A percentile compares a stretch with the other conserved stretches of the same genome.
These are phyloP conservation scores for Gomphus sp. DNA, from an alignment of 1,284 basidiomycete species.

Conservation along the genomic window DNA sequence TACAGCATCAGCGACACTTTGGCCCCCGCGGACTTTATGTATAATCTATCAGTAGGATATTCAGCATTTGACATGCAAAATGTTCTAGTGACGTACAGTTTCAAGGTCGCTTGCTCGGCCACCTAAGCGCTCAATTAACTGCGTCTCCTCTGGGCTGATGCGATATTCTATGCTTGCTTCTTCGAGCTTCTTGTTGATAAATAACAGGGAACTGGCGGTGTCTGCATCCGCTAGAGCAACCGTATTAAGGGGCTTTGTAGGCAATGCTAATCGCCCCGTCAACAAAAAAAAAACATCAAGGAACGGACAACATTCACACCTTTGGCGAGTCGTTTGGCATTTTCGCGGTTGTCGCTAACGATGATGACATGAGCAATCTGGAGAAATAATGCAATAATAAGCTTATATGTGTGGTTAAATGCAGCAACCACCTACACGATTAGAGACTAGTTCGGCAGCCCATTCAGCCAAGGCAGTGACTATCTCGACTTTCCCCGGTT, in stretches of 20 bases:
- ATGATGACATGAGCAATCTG: slow-evolving; percentile 89
- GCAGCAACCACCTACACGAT: slow-evolving; percentile 40
- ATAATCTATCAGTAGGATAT: slow-evolving; percentile 44
- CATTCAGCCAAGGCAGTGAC: slow-evolving; percentile 77
- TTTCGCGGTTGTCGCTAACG: slow-evolving; percentile 84
- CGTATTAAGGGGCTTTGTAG: slow-evolving; percentile 74
- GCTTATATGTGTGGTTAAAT: not conserved
- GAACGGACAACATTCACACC: slow-evolving; percentile 30
- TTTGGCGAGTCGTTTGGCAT: slow-evolving; percentile 76
- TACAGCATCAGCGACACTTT: slow-evolving; percentile 69
- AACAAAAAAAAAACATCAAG: not conserved
- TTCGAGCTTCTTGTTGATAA: slow-evolving; percentile 73
- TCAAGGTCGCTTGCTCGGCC: slow-evolving; percentile 85
- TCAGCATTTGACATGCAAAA: not conserved
- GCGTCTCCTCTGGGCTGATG: slow-evolving; percentile 43
- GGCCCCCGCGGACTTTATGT: slow-evolving; percentile 76
- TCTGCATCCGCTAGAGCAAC: slow-evolving; percentile 85
- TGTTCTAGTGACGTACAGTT: slow-evolving; percentile 39
- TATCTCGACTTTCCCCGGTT: slow-evolving; percentile 61
- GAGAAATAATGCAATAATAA: slow-evolving; percentile 12
- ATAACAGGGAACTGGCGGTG: slow-evolving; percentile 65
- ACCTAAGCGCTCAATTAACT: slow-evolving; percentile 65
- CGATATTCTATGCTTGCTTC: slow-evolving; percentile 46
- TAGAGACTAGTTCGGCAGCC: slow-evolving; percentile 77
- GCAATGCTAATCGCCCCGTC: slow-evolving; percentile 50